Conservation (phyloP, 2,329 filamentous ascomycete genomes). For the Epichloe scottii region DNA sequence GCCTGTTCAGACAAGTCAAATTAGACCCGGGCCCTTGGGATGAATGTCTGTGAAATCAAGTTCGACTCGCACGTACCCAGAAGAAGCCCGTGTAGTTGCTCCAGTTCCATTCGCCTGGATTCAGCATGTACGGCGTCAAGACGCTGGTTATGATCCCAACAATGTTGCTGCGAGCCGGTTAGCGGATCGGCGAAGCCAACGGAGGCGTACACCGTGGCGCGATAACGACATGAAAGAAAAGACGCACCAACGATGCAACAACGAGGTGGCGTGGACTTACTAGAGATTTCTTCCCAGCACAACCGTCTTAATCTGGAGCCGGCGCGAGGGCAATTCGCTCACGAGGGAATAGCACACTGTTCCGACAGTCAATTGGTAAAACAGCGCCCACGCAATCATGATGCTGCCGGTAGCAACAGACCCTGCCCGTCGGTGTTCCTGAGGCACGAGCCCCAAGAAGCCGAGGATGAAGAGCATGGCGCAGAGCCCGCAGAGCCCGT, state of each 20-base stretch:
- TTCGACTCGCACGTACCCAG: slow-evolving; percentile 39
- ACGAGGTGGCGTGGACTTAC: slow-evolving; percentile 25
- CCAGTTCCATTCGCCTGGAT: slow-evolving; percentile 80
- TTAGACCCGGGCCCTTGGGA: neutral
- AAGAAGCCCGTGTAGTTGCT: slow-evolving; percentile 80
- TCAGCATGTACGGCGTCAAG: slow-evolving; percentile 85
- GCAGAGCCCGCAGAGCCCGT: slow-evolving; percentile 61
- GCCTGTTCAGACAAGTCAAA: slow-evolving; percentile 27
- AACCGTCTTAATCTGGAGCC: slow-evolving; percentile 83
- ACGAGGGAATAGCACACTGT: slow-evolving; percentile 86
- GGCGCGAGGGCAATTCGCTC: slow-evolving; percentile 67
- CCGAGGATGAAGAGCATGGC: slow-evolving; percentile 72
- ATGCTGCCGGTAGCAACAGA: slow-evolving; percentile 73
- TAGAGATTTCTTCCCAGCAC: slow-evolving; percentile 72
- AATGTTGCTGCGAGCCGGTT: slow-evolving; percentile 44
- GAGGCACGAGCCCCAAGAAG: slow-evolving; percentile 64
- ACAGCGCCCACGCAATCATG: slow-evolving; percentile 71
- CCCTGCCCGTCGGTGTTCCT: slow-evolving; percentile 41
- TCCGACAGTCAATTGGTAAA: slow-evolving; percentile 78
- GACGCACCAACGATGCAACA: neutral
- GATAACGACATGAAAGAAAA: no score
- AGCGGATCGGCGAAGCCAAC: neutral
- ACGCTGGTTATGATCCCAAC: slow-evolving; percentile 72
- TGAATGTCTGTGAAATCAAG: neutral
- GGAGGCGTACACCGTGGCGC: no score